Conservation (phyloP, 495 filamentous ascomycete genomes). For the Achaetomiella virescens region DNA sequence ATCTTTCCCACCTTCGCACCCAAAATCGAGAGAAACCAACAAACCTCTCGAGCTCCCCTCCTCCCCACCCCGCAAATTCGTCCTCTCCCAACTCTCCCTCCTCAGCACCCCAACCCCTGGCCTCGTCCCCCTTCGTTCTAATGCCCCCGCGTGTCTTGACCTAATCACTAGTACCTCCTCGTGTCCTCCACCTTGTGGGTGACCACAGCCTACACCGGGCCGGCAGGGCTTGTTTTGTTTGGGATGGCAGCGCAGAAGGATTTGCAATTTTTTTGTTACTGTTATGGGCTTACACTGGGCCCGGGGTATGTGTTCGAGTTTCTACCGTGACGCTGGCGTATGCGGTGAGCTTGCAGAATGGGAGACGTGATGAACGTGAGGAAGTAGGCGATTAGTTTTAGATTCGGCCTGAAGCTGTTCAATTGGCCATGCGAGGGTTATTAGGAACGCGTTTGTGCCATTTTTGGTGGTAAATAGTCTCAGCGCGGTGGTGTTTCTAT, state of each 20-base stretch:
- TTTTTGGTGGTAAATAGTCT: conserved; percentile 31
- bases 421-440: conserved; percentile 33
- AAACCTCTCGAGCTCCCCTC: too few species aligned
- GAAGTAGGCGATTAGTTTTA: conserved; percentile 51
- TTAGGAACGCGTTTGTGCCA: conserved; percentile 28
- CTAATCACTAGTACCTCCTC: too few species aligned
- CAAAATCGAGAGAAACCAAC: too few species aligned
- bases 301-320: conserved; percentile 33
- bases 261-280: conserved; percentile 53
- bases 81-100: too few species aligned
- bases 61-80: too few species aligned
- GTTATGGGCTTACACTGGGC: conserved; percentile 50
- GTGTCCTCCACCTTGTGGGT: too few species aligned
- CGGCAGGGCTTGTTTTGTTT: conserved; percentile 55
- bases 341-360: conserved; percentile 60
- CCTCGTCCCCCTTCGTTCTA: too few species aligned
- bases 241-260: conserved; percentile 54
- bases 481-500: conserved; percentile 33
- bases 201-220: conserved; percentile 51
- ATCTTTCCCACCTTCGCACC: too few species aligned
- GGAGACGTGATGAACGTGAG: conserved; percentile 53
- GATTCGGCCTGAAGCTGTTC: conserved; percentile 29
- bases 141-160: too few species aligned
- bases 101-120: too few species aligned
- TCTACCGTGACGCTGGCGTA: conserved; percentile 36